Base-by-base conservation (phyloP, 176 grass and related monocot genomes). In the Raddia distichophylla region DNA sequence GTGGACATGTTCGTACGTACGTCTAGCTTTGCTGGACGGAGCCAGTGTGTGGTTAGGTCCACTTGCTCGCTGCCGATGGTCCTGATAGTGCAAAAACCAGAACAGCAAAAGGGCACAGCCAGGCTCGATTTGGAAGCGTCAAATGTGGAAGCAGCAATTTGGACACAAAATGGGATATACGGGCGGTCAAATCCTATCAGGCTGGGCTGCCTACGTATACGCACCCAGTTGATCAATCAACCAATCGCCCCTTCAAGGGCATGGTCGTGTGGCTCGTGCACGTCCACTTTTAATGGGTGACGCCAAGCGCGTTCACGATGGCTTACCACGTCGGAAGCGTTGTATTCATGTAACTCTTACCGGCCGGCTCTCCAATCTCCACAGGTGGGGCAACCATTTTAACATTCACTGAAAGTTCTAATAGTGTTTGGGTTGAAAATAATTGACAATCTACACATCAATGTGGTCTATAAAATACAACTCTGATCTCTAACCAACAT, bases 101-200 rank as follows among this genome's bases (percentile, higher is more conserved):
- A 40, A 64, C 67, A 15, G 15, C 22, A 6, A 48, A 59, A 76
- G 5, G 50, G 48, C 75, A 64, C 7, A 46, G 3, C 22, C 22
- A 64, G 19, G 69, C 60, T 80, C 53, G 69, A 86, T 80, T 81
- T 81, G 77, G 77, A 81, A 81, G 70, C 76, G 77, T 86, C 84
- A 32, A 81, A 86, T 86, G 77, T 80, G 70, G 84, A 79, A 51
- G 70, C 11, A 58, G 42, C 76, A 80, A 52, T 42, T 60, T 60
- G 74, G 56, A 16, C 33, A 58, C 37, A 42, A 5, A 20, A 33
- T 57, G 10, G 58, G 58, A 50, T 44, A 52, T 60, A 32, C 56
- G 11, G 37, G 53, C 66, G 2, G 75, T 78, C 83, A 86, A 56
- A 86, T 73, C 67, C 83, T 63, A 71, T 20, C 46, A 3, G 33